Base-by-base conservation (phyloP, 2,329 filamentous ascomycete species). In the Ophiostoma montium region DNA sequence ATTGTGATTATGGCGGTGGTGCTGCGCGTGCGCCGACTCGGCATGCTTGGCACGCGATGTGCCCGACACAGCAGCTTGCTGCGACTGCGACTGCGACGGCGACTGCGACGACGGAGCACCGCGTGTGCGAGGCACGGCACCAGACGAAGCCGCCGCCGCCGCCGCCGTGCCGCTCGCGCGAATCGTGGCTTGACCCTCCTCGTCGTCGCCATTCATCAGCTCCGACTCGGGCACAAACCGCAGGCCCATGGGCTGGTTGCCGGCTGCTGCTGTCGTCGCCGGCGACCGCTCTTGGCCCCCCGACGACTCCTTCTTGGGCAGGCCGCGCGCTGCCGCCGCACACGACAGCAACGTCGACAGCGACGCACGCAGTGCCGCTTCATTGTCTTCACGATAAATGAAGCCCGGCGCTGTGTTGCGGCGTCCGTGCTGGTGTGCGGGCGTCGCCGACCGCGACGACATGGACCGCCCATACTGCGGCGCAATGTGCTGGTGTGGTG, bases 301-400 rank as follows among this genome's bases (percentile, higher is more conserved):
- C 5, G 16, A 16, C 15, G 18, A 10, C 18, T 70, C 70, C 15
- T 70, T 67, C 60, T 92, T 95, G 1, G 83, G 79, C 15, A 92
- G 70, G 4, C 84, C 84, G 39, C 92, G 78, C 1, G 90, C 92
- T 0, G 90, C 92, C 3, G 89, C 88, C 0, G 88, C 90, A 59
- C 87, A 94, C n/a, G 90, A 95, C 12, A 98, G 76, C 12, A 98
- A 74, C 0, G 92, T 96, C 1, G 88, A 95, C n/a, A 98, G 73
- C 45, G 87, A 95, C 18, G 92, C 88, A 32, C 92, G 82, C 11
- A 98, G 73, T 2, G 88, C 92, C 30, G 88, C 92, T 58, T 98
- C 92, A 58, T 96, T 89, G 58, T 96, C 88, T 44, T 86, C 82
- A 57, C 87, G 86, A 58, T 86, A 79, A 3, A 42, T 30, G 9